These are phyloP conservation scores for Musa schizocarpa DNA, from an alignment of 176 grass and related monocot genomes.

Conservation along the genomic window DNA sequence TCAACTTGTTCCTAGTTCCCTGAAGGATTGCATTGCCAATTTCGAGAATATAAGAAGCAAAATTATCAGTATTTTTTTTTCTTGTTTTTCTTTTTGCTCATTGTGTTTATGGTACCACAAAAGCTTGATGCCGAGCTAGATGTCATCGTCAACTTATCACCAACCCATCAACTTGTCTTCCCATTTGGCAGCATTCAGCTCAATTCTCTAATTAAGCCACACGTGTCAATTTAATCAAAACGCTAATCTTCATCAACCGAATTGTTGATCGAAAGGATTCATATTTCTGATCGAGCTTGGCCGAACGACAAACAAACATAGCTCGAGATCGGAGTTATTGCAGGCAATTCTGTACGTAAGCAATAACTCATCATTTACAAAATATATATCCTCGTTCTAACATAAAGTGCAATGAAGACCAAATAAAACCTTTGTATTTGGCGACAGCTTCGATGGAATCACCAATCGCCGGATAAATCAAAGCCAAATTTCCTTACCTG, in stretches of 20 bases:
- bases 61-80: background rate
- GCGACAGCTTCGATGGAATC: background rate
- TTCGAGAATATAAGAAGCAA: background rate
- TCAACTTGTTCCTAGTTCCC: background rate
- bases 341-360: no score
- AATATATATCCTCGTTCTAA: background rate
- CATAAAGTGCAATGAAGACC: background rate
- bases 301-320: background rate
- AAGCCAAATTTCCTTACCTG: conserved; percentile 40
- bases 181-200: background rate
- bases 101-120: no score
- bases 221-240: background rate
- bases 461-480: background rate
- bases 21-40: background rate
- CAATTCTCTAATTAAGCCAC: background rate
- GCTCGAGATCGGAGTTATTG: background rate
- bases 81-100: background rate
- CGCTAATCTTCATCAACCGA: background rate
- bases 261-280: background rate
- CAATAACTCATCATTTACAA: background rate
- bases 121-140: no score
- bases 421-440: background rate
- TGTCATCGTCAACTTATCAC: background rate
- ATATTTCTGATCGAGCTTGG: no score
- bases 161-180: background rate